Percentiles rank a stretch among this genome's conserved stretches.
These are phyloP conservation scores for Verticillium zaregamsianum DNA, from an alignment of 2,329 filamentous ascomycete species.

Conservation along the genomic window DNA sequence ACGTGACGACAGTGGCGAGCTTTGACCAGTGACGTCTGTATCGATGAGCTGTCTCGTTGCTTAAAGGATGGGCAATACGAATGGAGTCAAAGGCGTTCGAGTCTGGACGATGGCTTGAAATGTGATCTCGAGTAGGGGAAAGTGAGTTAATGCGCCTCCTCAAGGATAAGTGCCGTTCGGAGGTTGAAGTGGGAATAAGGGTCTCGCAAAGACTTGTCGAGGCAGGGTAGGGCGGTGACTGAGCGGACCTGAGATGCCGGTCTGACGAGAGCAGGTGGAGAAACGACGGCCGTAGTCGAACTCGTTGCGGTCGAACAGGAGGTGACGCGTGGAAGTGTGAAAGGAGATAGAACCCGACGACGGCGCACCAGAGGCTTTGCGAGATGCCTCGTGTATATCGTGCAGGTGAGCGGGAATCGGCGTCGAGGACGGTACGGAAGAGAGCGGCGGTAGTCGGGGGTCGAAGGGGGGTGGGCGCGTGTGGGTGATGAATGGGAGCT, in stretches of 20 bases:
- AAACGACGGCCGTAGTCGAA: neutral
- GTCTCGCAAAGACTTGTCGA: neutral
- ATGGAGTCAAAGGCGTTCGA: neutral
- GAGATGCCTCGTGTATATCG: neutral
- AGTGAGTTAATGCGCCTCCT: neutral
- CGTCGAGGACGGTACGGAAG: neutral
- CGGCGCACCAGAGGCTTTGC: neutral
- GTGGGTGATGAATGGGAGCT: neutral
- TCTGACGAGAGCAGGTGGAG: neutral
- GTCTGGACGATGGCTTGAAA: neutral
- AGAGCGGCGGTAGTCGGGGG: neutral
- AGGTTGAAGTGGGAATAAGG: neutral
- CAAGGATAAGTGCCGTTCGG: neutral
- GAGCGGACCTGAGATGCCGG: neutral
- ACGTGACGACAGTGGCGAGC: neutral
- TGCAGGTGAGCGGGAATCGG: neutral
- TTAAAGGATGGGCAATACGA: neutral
- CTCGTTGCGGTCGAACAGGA: neutral
- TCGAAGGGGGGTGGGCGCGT: neutral
- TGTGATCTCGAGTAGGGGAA: neutral
- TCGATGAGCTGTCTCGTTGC: neutral
- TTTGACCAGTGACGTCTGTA: neutral
- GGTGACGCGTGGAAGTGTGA: neutral
- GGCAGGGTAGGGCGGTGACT: neutral
- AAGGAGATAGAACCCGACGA: neutral